Conservation (phyloP, 2,329 filamentous ascomycete genomes). For the Neocatenulostroma microsporum region DNA sequence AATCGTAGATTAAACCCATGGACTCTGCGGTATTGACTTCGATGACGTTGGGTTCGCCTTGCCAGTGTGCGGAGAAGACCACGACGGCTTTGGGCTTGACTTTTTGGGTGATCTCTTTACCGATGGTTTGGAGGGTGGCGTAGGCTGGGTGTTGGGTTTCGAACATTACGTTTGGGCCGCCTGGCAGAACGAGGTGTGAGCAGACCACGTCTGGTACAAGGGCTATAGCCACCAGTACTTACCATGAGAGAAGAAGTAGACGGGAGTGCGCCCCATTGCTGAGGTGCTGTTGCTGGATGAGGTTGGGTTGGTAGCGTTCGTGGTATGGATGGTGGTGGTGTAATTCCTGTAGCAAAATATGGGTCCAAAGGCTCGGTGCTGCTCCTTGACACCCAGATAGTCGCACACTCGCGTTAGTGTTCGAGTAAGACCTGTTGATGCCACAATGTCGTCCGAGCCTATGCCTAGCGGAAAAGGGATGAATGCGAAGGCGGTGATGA, state of each 20-base stretch:
- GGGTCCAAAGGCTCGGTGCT: neutral
- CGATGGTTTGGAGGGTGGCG: slow-evolving; percentile 55
- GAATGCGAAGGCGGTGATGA: neutral
- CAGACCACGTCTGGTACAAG: neutral
- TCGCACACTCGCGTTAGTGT: neutral
- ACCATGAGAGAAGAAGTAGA: slow-evolving; percentile 45
- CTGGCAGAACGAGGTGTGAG: slow-evolving; percentile 25
- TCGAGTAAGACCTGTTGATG: neutral
- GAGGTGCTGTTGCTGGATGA: neutral
- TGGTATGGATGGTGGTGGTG: neutral
- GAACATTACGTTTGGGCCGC: slow-evolving; percentile 59
- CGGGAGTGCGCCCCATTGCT: slow-evolving; percentile 33
- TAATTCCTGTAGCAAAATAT: neutral
- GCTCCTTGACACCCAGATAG: neutral
- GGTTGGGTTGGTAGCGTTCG: neutral
- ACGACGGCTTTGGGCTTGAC: slow-evolving; percentile 66
- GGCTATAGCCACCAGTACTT: neutral
- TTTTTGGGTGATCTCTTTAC: slow-evolving; percentile 60
- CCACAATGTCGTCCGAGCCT: neutral
- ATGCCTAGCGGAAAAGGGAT: slow-evolving; percentile 1
- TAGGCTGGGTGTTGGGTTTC: slow-evolving; percentile 62
- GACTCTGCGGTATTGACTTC: slow-evolving; percentile 35
- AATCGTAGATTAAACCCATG: slow-evolving; percentile 65
- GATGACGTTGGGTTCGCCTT: slow-evolving; percentile 36
- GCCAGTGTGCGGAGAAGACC: slow-evolving; percentile 73